Base-by-base conservation (phyloP, 257 asterid genomes). In the Misopates orontium region DNA sequence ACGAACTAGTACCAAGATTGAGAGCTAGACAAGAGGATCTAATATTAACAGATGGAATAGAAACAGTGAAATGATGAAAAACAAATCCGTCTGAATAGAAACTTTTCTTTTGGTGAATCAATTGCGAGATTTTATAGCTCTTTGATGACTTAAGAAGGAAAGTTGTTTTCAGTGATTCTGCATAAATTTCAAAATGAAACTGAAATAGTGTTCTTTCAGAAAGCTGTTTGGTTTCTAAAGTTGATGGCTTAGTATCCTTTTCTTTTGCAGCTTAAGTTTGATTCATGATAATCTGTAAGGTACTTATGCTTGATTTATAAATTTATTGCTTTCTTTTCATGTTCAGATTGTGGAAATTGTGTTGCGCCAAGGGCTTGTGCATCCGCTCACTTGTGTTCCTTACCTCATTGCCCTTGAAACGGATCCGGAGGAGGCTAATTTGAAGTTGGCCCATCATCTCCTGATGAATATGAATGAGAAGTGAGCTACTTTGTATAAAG, bases 311-410 rank as follows among this genome's bases (percentile, higher is more conserved):
- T 60, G 19, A 20, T 4, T 7, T 22, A 15, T 62, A 36, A 54
- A 8, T 69, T 58, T 36, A 49, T 73, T 71, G 55, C 53, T 60
- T 69, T 77, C 55, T 72, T 36, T 40, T 49, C 70, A 73, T 63
- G 54, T 77, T 52, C 89, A 94, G 97, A 88, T 88, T 67, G 81
- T 94, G 72, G 99, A 94, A 71, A 80, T 94, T 75, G 99, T 88
- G 67, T 78, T 94, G 76, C 99, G 97, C 62, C 99, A 94, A 78
- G 99, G 99, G 75, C 89, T 94, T 67, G 99, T 94, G 63, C 99
- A 94, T 85, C 99, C 99, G 58, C 90, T 94, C 72, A 87, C 95
- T 54, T 90, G 99, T 54, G 97, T 94, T 62, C 97, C 99, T 19
- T 71, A 87, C 80, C 96, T 94, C 75, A 88, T 94, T 75, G 97